Base-by-base conservation (phyloP, 2,329 filamentous ascomycete species). In the Fusarium foetens region DNA sequence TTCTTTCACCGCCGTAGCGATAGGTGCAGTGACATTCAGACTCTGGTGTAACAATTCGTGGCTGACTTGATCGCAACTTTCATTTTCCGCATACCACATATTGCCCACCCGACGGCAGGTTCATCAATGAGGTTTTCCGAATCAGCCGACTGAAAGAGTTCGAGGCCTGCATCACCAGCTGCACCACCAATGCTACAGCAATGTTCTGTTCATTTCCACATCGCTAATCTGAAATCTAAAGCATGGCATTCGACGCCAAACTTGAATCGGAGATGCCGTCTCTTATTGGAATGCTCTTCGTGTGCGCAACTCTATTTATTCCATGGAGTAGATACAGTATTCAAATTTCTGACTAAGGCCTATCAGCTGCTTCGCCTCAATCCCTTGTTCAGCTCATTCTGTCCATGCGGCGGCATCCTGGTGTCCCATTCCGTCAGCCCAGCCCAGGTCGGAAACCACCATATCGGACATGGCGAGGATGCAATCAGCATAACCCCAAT, bases 381-480 rank as follows among this genome's bases (percentile, higher is more conserved):
- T 55, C 53, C 58, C 66, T 60, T 58, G 66, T 68, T 65, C 58
- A 73, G 66, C 70, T 71, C 70, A 66, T 45, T 60, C 60, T 73
- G 70, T 51, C 70, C 58, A 63, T 59, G 58, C 42, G 38, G 58
- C 54, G 62, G 38, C 31, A 58, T 48, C 31, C 52, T 59, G 46
- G 51, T 69, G 57, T 63, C 58, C 41, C 51, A 49, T 49, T 42
- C 65, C 65, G 46, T 69, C 65, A 49, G 41, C 55, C 45, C 39
- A 58, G 38, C 27, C 41, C 49, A 51, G 41, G 51, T 63, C 52
- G 42, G 48, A 71, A 73, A 66, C 70, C 41, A 71, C 42, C 66
- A 54, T 49, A 65, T 71, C 70, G 70, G 70, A 58, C 58, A 68
- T 38, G 46, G 63, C 66, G 62, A 25, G 58, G 70, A 63, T 73